Conservation (phyloP, 2,329 filamentous ascomycete genomes). For the Cercospora sp. region DNA sequence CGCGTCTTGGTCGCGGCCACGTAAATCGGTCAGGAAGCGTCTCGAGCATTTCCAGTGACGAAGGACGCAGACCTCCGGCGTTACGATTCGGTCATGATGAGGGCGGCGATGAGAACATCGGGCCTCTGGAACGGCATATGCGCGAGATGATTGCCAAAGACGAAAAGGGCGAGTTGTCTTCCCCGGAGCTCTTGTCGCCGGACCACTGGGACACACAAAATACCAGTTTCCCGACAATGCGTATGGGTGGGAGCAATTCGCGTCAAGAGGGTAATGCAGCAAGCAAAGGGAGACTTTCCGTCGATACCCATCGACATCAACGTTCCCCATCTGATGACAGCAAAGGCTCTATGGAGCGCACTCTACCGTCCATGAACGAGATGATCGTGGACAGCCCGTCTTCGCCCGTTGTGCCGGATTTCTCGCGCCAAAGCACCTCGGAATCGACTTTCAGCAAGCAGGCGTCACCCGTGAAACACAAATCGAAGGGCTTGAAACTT, state of each 20-base stretch:
- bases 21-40: conserved; percentile 31
- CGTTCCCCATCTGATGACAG: conserved; percentile 30
- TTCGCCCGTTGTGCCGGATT: conserved; percentile 25
- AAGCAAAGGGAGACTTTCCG: conserved; percentile 26
- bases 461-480: conserved; percentile 34
- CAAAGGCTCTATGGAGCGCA: conserved; percentile 21
- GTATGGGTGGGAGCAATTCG: conserved; percentile 11
- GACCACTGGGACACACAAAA: conserved; percentile 42
- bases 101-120: conserved; percentile 46
- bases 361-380: conserved; percentile 20
- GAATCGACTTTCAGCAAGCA: conserved; percentile 14
- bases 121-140: conserved; percentile 50
- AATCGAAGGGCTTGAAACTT: conserved; percentile 37
- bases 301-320: conserved; percentile 22
- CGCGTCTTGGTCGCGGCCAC: conserved; percentile 28
- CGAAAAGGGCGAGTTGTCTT: conserved; percentile 39
- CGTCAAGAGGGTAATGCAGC: conserved; percentile 12
- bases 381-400: conserved; percentile 16
- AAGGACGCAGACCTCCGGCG: conserved; percentile 45
- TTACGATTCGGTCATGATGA: conserved; percentile 47
- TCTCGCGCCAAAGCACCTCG: conserved; percentile 2
- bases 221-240: conserved; percentile 27
- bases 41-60: conserved; percentile 35
- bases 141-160: conserved; percentile 47
- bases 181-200: conserved; percentile 44